Conservation (phyloP, 139 green algal species). For the Zygnema circumcarinatum region DNA sequence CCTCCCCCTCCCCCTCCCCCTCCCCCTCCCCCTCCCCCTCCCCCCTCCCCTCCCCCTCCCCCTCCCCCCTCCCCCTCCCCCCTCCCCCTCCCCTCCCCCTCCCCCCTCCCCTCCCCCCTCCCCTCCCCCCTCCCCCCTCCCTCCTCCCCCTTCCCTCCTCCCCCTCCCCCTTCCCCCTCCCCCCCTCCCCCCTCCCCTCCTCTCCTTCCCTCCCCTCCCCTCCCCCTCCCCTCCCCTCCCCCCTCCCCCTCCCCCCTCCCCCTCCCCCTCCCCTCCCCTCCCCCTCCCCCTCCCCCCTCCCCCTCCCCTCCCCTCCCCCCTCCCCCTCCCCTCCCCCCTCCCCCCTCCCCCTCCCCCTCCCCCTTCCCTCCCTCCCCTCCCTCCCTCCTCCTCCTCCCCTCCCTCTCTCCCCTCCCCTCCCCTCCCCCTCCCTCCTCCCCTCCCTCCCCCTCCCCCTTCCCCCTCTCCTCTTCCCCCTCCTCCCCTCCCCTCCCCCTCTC, state of each 20-base stretch:
- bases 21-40: background rate
- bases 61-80: background rate
- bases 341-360: background rate
- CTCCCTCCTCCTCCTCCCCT: background rate
- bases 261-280: background rate
- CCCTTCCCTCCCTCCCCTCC: background rate
- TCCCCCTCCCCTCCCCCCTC: background rate
- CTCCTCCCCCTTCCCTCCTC: background rate
- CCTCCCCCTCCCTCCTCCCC: background rate
- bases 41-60: background rate
- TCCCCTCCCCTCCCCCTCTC: too few species aligned
- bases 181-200: background rate
- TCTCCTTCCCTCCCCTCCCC: conserved; percentile 50
- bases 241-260: background rate
- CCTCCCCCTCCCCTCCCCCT: background rate
- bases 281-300: background rate
- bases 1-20: background rate
- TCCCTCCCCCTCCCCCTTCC: background rate
- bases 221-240: background rate
- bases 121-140: background rate
- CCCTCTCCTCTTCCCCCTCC: background rate
- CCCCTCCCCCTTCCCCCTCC: background rate
- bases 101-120: background rate
- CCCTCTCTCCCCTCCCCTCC: background rate
- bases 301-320: background rate